Evolutionary conservation across 2,329 filamentous ascomycete species (phyloP), one percentile per base, ranked within the genome.

Genomic region (Gaeumannomyces tritici): DNA sequence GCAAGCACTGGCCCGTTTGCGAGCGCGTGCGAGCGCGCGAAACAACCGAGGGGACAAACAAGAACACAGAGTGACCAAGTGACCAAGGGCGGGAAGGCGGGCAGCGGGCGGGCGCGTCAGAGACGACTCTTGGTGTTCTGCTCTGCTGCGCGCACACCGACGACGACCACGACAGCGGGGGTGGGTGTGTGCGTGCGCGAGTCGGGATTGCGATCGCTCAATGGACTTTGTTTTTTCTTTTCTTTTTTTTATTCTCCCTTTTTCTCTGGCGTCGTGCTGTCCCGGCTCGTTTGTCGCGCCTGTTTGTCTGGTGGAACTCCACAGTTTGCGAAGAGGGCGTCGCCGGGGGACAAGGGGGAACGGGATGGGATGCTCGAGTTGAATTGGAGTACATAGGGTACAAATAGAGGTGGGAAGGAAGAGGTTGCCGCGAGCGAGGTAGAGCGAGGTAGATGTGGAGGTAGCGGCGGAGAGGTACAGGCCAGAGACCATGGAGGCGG

Each of bases 301-400:
- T 21, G 42, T 51, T 21, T 18, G 42, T 24, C 11, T 51, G 42
- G 42, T 51, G 42, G 42, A 51, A 51, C 42, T 51, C 42, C 42
- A 51, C 42, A n/a, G 42, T 51, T 51, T n/a, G 42, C 6, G n/a
- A 51, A 51, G 42, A 51, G 6, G 42, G 42, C 42, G 42, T 51
- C 42, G 42, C 42, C 42, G 42, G 42, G n/a, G 42, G 21, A 51
- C 42, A 51, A 51, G 42, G 42, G 35, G 42, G 42, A 51, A 51
- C 42, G 42, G 42, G 42, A 51, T 51, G 42, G 42, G 42, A 51
- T 51, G 42, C 42, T 51, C 42, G 11, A n/a, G 42, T n/a, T 51
- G 42, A 51, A 51, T 51, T 51, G 42, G 42, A n/a, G 57, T 59
- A 59, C 57, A 59, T 59, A 51, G 57, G 57, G 57, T 59, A 59